Evolutionary conservation across 371 early-diverging fungal genomes (phyloP).

Genomic region (Mucor velutinosus): DNA sequence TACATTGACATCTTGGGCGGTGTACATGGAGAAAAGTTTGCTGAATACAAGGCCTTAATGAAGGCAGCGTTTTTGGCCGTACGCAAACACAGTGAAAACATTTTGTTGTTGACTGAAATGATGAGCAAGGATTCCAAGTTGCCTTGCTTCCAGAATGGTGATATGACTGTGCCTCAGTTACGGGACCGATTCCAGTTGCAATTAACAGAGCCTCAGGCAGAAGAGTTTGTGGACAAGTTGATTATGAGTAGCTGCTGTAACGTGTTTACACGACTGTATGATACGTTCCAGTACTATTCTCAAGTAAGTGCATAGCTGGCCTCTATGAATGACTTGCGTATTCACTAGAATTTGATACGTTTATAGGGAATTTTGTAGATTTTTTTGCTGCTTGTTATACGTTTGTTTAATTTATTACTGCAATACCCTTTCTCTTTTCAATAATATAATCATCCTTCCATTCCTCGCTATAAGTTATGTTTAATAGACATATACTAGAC

Average conservation of each 20-base stretch:
- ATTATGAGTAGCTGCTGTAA: slow-evolving; percentile 94
- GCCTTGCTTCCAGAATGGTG: slow-evolving; percentile 84
- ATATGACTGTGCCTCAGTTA: slow-evolving; percentile 65
- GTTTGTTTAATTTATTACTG: not conserved
- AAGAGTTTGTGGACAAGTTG: slow-evolving; percentile 88
- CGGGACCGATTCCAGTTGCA: slow-evolving; percentile 85
- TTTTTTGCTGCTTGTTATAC: not conserved
- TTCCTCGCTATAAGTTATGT: too few species aligned
- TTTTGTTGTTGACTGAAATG: slow-evolving; percentile 85
- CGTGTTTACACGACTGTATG: slow-evolving; percentile 97
- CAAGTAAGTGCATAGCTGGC: slow-evolving; percentile 56
- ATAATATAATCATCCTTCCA: too few species aligned
- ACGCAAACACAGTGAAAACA: slow-evolving; percentile 80
- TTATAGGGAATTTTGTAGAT: not conserved
- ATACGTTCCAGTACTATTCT: slow-evolving; percentile 98
- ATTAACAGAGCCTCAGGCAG: slow-evolving; percentile 86
- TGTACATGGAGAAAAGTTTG: slow-evolving; percentile 74
- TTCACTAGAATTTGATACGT: not conserved
- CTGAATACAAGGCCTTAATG: slow-evolving; percentile 74
- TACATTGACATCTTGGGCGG: slow-evolving; percentile 95
- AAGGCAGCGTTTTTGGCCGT: slow-evolving; percentile 82
- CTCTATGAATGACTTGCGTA: not conserved
- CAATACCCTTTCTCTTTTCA: not conserved
- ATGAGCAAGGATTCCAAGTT: slow-evolving; percentile 91
- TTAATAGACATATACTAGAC: too few species aligned